These are phyloP conservation scores for Penicillium antarcticum DNA, from an alignment of 495 filamentous ascomycete genomes.

Conservation along the genomic window DNA sequence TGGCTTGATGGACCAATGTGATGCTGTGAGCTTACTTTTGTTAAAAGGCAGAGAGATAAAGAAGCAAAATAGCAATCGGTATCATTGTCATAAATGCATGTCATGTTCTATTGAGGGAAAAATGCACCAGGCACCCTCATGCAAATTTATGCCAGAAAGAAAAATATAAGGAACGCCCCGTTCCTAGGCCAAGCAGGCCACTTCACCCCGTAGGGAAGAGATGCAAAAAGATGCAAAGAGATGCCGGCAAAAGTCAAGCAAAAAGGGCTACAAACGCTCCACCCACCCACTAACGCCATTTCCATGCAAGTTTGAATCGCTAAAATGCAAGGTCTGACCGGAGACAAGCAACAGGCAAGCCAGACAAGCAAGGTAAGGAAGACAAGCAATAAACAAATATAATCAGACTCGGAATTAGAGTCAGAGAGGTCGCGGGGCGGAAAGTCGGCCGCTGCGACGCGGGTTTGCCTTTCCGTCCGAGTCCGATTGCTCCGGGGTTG, in stretches of 20 bases:
- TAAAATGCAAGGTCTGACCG: conserved; percentile 8
- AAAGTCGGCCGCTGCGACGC: conserved; percentile 23
- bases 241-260: conserved; percentile 1
- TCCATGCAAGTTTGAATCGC: conserved; percentile 24
- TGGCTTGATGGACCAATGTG: no score
- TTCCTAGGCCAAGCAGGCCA: conserved; percentile 3
- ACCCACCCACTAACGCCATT: conserved; percentile 18
- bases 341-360: background rate
- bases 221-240: conserved; percentile 16
- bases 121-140: conserved; percentile 28
- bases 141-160: conserved; percentile 1
- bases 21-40: no score
- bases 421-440: conserved; percentile 13
- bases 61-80: conserved; percentile 4
- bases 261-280: conserved; percentile 10
- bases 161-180: conserved; percentile 19
- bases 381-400: conserved; percentile 2
- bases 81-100: conserved; percentile 16
- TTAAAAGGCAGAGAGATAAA: background rate
- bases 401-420: no score
- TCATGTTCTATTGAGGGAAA: conserved; percentile 13
- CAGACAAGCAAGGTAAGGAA: conserved; percentile 8
- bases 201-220: conserved; percentile 1
- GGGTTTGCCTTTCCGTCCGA: conserved; percentile 1
- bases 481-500: conserved; percentile 10